A percentile compares a stretch with the other conserved stretches of the same genome.
phyloP scores from a whole-genome alignment of 192 early-diverging fungal genomes.

The Linnemannia hyalina region DNA sequence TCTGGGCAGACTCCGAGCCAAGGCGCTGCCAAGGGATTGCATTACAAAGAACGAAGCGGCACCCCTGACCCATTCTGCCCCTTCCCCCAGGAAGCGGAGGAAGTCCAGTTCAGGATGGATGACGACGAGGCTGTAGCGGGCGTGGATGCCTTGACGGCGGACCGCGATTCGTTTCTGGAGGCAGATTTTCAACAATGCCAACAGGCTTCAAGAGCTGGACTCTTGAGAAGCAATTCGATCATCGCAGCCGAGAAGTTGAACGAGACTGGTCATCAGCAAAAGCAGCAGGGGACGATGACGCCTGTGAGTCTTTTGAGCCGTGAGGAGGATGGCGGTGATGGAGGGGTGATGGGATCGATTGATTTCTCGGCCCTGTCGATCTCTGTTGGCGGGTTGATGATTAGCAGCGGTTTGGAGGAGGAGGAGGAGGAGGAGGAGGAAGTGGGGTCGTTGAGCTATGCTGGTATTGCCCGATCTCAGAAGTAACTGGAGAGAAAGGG shows the following conservation, averaged over 20 bases:
- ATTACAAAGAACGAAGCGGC: constrained; percentile 28
- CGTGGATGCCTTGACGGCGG: not conserved
- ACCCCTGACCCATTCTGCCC: constrained; percentile 50
- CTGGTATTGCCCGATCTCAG: not conserved
- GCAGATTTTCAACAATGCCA: not conserved
- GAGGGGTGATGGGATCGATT: not conserved
- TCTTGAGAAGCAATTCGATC: constrained; percentile 10
- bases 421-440: not conserved
- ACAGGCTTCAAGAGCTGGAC: constrained; percentile 15
- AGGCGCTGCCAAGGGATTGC: not conserved
- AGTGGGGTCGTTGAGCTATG: not conserved
- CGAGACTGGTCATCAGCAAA: constrained; percentile 7
- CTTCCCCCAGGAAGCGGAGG: constrained; percentile 30
- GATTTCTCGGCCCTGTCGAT: constrained; percentile 28
- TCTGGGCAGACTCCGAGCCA: no score
- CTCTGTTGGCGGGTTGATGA: not conserved
- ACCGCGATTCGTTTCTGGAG: not conserved
- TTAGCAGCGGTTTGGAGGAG: not conserved
- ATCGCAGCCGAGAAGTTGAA: not conserved
- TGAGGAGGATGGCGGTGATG: not conserved
- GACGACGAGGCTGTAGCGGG: constrained; percentile 19
- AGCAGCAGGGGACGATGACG: constrained; percentile 23
- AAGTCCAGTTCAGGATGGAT: constrained; percentile 44
- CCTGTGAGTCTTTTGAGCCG: constrained; percentile 18
- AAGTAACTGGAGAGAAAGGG: not conserved